Base-by-base conservation (phyloP, 805 yeast species). In the Ogataea neopini region DNA sequence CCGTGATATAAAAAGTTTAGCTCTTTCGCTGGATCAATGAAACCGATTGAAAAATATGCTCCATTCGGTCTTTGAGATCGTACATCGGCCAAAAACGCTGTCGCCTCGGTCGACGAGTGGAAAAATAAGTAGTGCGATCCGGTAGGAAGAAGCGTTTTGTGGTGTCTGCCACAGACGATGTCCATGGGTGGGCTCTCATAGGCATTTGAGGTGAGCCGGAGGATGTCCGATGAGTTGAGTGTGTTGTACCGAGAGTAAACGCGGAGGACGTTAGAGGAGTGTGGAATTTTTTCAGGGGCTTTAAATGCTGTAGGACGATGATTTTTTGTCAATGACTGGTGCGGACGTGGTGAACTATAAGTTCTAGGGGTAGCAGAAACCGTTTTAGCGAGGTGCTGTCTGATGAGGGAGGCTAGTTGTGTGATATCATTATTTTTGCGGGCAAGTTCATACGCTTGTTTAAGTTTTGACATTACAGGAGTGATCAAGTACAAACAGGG, bases 91-190 rank as follows among this genome's bases (percentile, higher is more conserved):
- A 69, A 71, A 60, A 76, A 84, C 3, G 70, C 69, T 17, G 77
- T 69, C 0, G 89, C 88, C 15, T 73, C 75, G 20, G 70, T 68
- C 32, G 62, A 59, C 33, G 68, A 63, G 4, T 69, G 68, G 57
- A 85, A 85, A 6, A 79, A 59, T 29, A 85, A 61, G 59, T 76
- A 84, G 60, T 80, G 81, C 4, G 74, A 71, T 35, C 77, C 76
- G 49, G 71, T 64, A 23, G 77, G 73, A 32, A 64, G 52, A 19
- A 84, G 59, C 14, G 68, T 73, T 2, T 60, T 42, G 0, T 80
- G 76, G 50, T 75, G 68, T 44, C 90, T 61, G 10, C 77, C 77
- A 47, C 80, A 74, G 13, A 79, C 67, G 2, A 76, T 71, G n/a
- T 63, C 62, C 43, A 77, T 69, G 23, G 60, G 66, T 11, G 56